Evolutionary conservation across 306 rosid species (phyloP).

Genomic region (Malus sylvestris): DNA sequence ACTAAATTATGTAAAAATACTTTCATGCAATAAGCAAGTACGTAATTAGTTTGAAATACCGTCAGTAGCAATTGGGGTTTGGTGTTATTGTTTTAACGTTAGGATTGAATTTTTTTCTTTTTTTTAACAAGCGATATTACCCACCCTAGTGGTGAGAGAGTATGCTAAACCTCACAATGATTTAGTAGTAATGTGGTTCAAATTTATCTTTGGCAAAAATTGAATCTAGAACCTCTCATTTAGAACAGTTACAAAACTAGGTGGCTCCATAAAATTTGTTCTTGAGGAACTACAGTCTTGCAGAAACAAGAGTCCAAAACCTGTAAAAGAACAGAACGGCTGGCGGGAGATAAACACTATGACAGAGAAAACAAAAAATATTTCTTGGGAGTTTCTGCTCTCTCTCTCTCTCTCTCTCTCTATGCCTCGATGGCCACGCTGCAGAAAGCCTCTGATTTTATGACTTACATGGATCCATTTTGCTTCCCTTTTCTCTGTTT

Average conservation of each 20-base stretch:
- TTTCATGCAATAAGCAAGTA: not conserved
- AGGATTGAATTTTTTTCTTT: not conserved
- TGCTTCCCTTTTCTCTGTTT: conserved; percentile 10
- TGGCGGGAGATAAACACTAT: conserved; percentile 31
- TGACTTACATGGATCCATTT: not conserved
- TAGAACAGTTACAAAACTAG: too few relatives aligned
- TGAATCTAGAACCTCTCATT: accelerated
- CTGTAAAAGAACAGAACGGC: not conserved
- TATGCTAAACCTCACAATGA: too few relatives aligned
- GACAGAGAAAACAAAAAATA: not conserved
- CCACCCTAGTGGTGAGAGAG: too few relatives aligned
- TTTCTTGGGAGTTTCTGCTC: not conserved
- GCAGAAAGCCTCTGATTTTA: conserved; percentile 19
- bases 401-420: conserved; percentile 1
- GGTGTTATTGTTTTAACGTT: not conserved
- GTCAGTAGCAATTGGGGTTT: too few relatives aligned
- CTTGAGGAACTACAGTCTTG: not conserved
- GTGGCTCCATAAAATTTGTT: not conserved
- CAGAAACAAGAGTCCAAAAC: not conserved
- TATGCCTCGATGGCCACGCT: conserved; percentile 45
- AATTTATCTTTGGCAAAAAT: too few relatives aligned
- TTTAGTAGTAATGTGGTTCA: accelerated
- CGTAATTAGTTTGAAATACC: too few relatives aligned
- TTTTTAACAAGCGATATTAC: too few relatives aligned
- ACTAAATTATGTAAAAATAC: too few relatives aligned